These are phyloP conservation scores for Amborella trichopoda DNA, from an alignment of 164 flowering plant genomes.

Conservation along the genomic window DNA sequence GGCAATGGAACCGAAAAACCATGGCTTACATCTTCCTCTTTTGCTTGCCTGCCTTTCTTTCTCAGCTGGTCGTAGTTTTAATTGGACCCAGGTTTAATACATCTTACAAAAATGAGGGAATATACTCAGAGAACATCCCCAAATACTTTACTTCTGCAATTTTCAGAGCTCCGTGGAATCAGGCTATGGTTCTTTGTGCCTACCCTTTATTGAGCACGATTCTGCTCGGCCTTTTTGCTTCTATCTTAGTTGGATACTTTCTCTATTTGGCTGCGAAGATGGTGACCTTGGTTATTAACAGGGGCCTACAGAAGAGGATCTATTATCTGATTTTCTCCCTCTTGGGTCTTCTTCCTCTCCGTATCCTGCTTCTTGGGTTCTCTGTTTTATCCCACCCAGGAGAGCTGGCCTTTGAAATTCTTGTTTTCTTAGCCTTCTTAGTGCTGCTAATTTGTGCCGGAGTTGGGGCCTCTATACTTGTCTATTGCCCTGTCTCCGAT, in stretches of 20 bases:
- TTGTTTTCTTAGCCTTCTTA: conserved; percentile 68
- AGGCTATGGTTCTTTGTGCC: conserved; percentile 62
- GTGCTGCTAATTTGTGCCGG: conserved; percentile 51
- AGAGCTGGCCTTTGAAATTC: conserved; percentile 41
- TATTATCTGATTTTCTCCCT: conserved; percentile 56
- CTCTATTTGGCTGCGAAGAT: conserved; percentile 71
- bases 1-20: conserved; percentile 67
- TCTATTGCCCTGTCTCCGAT: conserved; percentile 80
- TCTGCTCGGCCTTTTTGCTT: conserved; percentile 57
- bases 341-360: conserved; percentile 55
- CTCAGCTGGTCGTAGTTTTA: conserved; percentile 56
- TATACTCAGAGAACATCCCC: conserved; percentile 29
- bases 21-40: conserved; percentile 45
- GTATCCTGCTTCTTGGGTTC: conserved; percentile 78
- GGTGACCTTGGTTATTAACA: conserved; percentile 65
- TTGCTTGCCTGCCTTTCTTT: conserved; percentile 61
- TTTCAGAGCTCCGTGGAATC: neutral
- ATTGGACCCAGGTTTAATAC: conserved; percentile 41
- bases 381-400: conserved; percentile 63
- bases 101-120: neutral
- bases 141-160: conserved; percentile 32
- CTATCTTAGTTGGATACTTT: conserved; percentile 42
- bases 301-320: conserved; percentile 72
- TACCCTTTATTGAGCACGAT: conserved; percentile 82
- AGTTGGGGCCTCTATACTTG: conserved; percentile 68